Conservation (phyloP, 495 filamentous ascomycete genomes). For the Penicillium malachiteum region DNA sequence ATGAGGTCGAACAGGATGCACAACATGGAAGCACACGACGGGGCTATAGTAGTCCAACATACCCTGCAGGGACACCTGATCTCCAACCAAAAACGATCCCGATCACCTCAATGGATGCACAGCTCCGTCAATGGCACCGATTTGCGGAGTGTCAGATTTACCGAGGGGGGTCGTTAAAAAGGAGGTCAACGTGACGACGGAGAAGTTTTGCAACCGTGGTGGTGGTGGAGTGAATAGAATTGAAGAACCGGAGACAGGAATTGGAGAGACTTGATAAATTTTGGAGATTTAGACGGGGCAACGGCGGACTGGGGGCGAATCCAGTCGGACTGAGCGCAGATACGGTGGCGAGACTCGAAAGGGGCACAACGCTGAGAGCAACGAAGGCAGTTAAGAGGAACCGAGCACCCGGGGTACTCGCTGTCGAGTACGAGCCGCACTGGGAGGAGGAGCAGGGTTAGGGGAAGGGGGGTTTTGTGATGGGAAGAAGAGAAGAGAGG, state of each 20-base stretch:
- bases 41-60: constrained; percentile 9
- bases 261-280: background rate
- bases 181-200: background rate
- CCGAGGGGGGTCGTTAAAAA: background rate
- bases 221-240: background rate
- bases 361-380: constrained; percentile 14
- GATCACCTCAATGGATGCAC: constrained; percentile 15
- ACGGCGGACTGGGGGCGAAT: constrained; percentile 7
- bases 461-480: constrained; percentile 9
- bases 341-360: constrained; percentile 13
- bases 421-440: constrained; percentile 23
- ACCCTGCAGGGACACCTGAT: constrained; percentile 18
- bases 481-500: constrained; percentile 22
- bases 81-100: constrained; percentile 10
- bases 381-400: background rate
- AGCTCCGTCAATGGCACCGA: constrained; percentile 10
- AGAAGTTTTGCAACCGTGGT: background rate
- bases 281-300: constrained; percentile 4
- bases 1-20: constrained; percentile 5
- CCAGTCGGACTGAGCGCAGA: constrained; percentile 7
- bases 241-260: background rate
- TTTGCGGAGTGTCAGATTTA: constrained; percentile 4
- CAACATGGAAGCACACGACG: background rate
- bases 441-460: constrained; percentile 15
- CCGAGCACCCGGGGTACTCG: constrained; percentile 24